A percentile compares a stretch with the other conserved stretches of the same genome.
These are phyloP conservation scores for Daedalea quercina DNA, from an alignment of 768 basidiomycete species.

Conservation along the genomic window DNA sequence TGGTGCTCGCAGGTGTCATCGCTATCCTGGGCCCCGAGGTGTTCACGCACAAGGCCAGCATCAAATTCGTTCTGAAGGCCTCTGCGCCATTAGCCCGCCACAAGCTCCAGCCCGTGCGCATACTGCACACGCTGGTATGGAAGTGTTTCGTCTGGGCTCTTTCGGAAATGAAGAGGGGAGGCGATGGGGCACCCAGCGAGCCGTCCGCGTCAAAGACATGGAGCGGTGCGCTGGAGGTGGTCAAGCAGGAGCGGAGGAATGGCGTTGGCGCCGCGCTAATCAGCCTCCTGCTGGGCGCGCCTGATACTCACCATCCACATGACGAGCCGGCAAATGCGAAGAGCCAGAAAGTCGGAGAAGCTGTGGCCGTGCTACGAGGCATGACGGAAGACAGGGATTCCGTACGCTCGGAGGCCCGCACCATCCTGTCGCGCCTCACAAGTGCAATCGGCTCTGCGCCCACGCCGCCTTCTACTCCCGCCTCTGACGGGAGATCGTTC, in stretches of 20 bases:
- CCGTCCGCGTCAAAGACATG: background rate
- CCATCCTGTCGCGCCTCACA: conserved; percentile 32
- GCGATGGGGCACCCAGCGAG: background rate
- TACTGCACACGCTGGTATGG: conserved; percentile 43
- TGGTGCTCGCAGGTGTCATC: conserved; percentile 39
- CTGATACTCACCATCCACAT: background rate
- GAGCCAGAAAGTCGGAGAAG: conserved; percentile 24
- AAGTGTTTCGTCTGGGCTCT: conserved; percentile 52
- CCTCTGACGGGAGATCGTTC: background rate
- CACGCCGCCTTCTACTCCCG: background rate
- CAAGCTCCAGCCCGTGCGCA: conserved; percentile 27
- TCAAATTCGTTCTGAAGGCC: conserved; percentile 32
- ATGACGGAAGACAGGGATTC: conserved; percentile 27
- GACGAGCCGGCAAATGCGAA: conserved; percentile 4
- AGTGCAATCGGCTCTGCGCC: conserved; percentile 21
- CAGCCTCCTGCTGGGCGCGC: conserved; percentile 26
- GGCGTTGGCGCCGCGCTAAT: conserved; percentile 40
- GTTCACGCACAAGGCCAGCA: conserved; percentile 31
- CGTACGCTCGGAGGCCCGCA: conserved; percentile 25
- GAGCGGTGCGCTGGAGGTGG: conserved; percentile 30
- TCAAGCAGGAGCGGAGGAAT: conserved; percentile 40
- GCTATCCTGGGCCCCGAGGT: conserved; percentile 38
- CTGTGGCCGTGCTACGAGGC: conserved; percentile 30
- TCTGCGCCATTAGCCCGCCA: conserved; percentile 29
- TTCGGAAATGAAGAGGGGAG: conserved; percentile 25